Conservation (phyloP, 805 yeast species). For the Lachancea meyersii region DNA sequence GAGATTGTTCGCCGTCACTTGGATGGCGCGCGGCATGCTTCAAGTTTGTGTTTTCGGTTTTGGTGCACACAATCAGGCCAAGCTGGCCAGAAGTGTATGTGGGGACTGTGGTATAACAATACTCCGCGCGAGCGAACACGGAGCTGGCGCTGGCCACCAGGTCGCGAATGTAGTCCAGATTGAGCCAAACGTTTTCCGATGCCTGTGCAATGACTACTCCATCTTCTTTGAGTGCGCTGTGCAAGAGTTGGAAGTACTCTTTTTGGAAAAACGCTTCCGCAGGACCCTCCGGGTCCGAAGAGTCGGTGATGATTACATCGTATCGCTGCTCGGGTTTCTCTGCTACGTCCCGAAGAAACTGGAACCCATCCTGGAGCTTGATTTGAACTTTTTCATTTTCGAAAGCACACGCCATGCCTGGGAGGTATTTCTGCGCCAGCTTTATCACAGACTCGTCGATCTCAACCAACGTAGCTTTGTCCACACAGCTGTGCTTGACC, state of each 20-base stretch:
- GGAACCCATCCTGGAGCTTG: slow-evolving; percentile 75
- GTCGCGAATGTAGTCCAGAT: slow-evolving; percentile 45
- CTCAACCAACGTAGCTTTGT: slow-evolving; percentile 72
- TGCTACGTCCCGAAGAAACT: slow-evolving; percentile 47
- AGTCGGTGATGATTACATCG: slow-evolving; percentile 85
- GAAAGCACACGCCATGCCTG: slow-evolving; percentile 64
- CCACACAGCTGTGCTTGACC: slow-evolving; percentile 62
- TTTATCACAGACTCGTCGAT: slow-evolving; percentile 80
- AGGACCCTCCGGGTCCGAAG: slow-evolving; percentile 94
- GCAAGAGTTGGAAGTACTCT: slow-evolving; percentile 63
- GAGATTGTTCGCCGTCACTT: slow-evolving; percentile 40
- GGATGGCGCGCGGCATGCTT: slow-evolving; percentile 47
- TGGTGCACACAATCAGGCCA: slow-evolving; percentile 69
- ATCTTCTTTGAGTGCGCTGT: slow-evolving; percentile 53
- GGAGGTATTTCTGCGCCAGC: slow-evolving; percentile 64
- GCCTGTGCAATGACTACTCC: slow-evolving; percentile 78
- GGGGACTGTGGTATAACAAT: slow-evolving; percentile 79
- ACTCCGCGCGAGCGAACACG: slow-evolving; percentile 57
- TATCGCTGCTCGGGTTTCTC: slow-evolving; percentile 40
- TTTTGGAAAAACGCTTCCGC: slow-evolving; percentile 83
- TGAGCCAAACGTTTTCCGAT: slow-evolving; percentile 70
- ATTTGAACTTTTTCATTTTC: slow-evolving; percentile 61
- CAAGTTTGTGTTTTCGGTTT: slow-evolving; percentile 43
- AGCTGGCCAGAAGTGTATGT: slow-evolving; percentile 85
- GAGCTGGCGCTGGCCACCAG: slow-evolving; percentile 43